phyloP scores from a whole-genome alignment of 2,329 filamentous ascomycete genomes.

The Emydomyces testavorans region DNA sequence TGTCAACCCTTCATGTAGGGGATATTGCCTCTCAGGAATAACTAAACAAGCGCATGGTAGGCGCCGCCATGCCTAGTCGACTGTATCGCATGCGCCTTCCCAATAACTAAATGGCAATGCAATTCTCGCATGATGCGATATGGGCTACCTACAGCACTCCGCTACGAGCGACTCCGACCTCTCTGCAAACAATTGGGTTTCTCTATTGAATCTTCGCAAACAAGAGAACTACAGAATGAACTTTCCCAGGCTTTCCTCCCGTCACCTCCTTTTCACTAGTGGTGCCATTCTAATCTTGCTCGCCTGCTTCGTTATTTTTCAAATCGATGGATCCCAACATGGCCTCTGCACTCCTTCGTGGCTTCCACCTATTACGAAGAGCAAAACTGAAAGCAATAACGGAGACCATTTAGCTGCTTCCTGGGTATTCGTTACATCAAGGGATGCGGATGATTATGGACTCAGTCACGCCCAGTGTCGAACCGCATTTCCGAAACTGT shows the following conservation, averaged over 20 bases:
- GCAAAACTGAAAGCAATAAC: background rate
- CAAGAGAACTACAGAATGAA: background rate
- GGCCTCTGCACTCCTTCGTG: background rate
- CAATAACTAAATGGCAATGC: too few species aligned
- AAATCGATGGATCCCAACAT: background rate
- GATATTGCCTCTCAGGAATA: too few species aligned
- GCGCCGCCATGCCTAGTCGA: too few species aligned
- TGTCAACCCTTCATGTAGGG: too few species aligned
- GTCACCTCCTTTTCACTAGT: background rate
- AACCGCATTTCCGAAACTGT: slow-evolving; percentile 34
- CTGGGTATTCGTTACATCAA: slow-evolving; percentile 27
- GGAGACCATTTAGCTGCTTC: background rate
- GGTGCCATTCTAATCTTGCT: background rate
- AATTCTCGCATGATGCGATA: too few species aligned
- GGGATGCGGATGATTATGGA: slow-evolving; percentile 30
- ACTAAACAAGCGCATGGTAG: too few species aligned
- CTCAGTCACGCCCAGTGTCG: slow-evolving; percentile 29
- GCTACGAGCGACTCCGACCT: too few species aligned
- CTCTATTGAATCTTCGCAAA: too few species aligned
- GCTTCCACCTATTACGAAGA: background rate
- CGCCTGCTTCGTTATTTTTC: background rate
- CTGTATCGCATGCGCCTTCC: too few species aligned
- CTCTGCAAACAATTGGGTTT: too few species aligned
- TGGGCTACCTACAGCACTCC: too few species aligned
- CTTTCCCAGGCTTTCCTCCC: background rate